Evolutionary conservation across 306 rosid genomes (phyloP).

Genomic region (Prunus padus): DNA sequence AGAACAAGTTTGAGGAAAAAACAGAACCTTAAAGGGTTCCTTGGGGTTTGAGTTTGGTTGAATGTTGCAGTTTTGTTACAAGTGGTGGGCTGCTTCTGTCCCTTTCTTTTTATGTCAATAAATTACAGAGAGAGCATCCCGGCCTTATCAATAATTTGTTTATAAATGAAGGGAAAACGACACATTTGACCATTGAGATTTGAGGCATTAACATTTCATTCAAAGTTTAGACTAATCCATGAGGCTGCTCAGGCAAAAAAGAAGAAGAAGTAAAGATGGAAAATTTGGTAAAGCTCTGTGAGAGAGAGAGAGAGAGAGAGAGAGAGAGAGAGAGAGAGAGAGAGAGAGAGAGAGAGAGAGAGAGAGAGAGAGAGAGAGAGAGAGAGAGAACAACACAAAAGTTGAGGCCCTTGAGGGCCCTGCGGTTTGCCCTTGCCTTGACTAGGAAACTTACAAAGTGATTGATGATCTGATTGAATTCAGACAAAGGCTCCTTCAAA

Average conservation of each 20-base stretch:
- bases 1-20: not conserved
- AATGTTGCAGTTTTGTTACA: not conserved
- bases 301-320: not conserved
- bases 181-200: not conserved
- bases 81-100: slow-evolving; percentile 21
- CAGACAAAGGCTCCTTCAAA: too few species aligned
- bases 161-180: not conserved
- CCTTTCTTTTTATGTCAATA: not conserved
- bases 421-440: too few species aligned
- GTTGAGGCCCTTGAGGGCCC: too few species aligned
- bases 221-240: not conserved
- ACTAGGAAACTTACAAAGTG: too few species aligned
- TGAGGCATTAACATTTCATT: slow-evolving; percentile 1
- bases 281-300: not conserved
- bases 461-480: too few species aligned
- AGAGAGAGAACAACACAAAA: too few species aligned
- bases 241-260: not conserved
- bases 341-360: too few species aligned
- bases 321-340: not conserved
- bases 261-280: not conserved
- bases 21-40: slow-evolving; percentile 12
- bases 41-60: slow-evolving; percentile 19
- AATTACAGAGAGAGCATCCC: not conserved
- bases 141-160: not conserved
- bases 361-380: too few species aligned